A percentile compares a stretch with the other conserved stretches of the same genome.
phyloP scores from a whole-genome alignment of 129 eudicot genomes.

The Helianthus tuberosus region DNA sequence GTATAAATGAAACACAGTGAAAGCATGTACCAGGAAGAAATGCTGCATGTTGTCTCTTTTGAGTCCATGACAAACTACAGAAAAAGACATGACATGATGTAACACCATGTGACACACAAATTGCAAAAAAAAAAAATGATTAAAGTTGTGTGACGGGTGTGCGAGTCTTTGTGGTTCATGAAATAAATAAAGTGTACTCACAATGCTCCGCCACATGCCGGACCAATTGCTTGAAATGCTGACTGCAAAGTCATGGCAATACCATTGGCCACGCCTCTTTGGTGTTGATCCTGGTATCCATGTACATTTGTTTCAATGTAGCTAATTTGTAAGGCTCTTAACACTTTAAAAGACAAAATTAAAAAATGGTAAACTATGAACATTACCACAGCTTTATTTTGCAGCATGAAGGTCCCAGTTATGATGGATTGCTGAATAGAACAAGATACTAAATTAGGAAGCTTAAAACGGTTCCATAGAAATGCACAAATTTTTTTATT shows the following conservation, averaged over 20 bases:
- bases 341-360: not conserved
- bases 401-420: slow-evolving; percentile 70
- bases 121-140: not conserved
- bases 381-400: slow-evolving; percentile 85
- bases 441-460: not conserved
- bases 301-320: not conserved
- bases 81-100: slow-evolving; percentile 5
- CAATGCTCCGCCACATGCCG: slow-evolving; percentile 82
- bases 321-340: not conserved
- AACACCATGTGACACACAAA: not conserved
- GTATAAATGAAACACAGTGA: not conserved
- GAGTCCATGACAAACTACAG: slow-evolving; percentile 73
- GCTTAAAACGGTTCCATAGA: not conserved
- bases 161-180: not conserved
- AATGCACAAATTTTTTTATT: not conserved
- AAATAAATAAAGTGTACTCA: slow-evolving; percentile 33
- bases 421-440: slow-evolving; percentile 52
- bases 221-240: slow-evolving; percentile 68
- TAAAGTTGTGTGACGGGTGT: not conserved
- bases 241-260: slow-evolving; percentile 71
- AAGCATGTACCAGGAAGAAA: slow-evolving; percentile 63
- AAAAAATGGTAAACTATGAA: slow-evolving; percentile 8
- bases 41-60: slow-evolving; percentile 55
- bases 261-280: slow-evolving; percentile 97
- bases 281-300: slow-evolving; percentile 64